These are phyloP conservation scores for Torulaspora microellipsoides DNA, from an alignment of 805 yeast genomes.

Conservation along the genomic window DNA sequence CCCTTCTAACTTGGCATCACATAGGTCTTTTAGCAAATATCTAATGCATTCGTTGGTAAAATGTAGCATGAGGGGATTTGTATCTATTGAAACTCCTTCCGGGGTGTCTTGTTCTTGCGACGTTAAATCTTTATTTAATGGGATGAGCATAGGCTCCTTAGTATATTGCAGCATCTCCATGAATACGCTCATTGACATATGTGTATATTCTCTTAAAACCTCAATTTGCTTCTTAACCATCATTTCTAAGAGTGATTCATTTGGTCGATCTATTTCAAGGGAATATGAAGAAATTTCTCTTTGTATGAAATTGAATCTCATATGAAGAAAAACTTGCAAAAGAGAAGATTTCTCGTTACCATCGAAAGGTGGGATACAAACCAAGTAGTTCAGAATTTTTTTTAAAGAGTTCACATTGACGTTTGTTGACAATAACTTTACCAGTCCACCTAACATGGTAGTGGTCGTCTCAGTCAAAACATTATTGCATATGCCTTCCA, in stretches of 20 bases:
- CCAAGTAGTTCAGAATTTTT: conserved; percentile 71
- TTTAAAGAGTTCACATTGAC: conserved; percentile 73
- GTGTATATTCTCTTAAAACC: conserved; percentile 65
- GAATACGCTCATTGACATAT: conserved; percentile 28
- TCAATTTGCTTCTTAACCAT: conserved; percentile 71
- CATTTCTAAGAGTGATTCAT: conserved; percentile 26
- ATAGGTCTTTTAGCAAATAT: conserved; percentile 29
- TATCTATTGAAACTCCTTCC: conserved; percentile 5
- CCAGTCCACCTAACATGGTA: conserved; percentile 65
- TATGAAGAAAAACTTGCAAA: conserved; percentile 57
- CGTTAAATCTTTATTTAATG: conserved; percentile 3
- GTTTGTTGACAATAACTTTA: conserved; percentile 67
- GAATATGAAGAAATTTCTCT: conserved; percentile 49
- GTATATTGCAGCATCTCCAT: conserved; percentile 25
- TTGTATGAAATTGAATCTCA: conserved; percentile 64
- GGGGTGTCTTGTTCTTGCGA: background rate
- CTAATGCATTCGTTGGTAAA: conserved; percentile 32
- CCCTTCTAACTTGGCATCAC: conserved; percentile 32
- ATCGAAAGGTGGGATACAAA: conserved; percentile 56
- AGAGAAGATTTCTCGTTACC: conserved; percentile 30
- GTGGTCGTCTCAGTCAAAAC: conserved; percentile 34
- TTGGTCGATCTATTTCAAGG: conserved; percentile 14
- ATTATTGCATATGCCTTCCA: conserved; percentile 29
- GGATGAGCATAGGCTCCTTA: conserved; percentile 23
- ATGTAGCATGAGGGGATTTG: conserved; percentile 34